Percentiles rank a stretch among this genome's conserved stretches.
Conservation (phyloP, 2,329 filamentous ascomycete genomes). For the Calonectria pseudoreteaudii region DNA sequence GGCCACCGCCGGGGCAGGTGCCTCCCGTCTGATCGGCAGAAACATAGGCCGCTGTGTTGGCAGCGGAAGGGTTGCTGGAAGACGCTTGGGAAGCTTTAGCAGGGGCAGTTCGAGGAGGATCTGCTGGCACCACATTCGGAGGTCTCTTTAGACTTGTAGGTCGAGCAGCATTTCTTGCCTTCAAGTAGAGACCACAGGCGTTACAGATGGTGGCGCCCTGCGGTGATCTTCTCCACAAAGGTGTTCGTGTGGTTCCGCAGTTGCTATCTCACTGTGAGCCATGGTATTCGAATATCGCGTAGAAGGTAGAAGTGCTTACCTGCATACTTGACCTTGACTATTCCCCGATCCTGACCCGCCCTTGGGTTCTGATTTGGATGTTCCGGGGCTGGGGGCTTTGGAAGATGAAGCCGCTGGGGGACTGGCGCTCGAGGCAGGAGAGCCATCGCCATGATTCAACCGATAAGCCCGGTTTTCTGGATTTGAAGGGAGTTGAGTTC, state of each 20-base stretch:
- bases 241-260: constrained; percentile 92
- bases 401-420: constrained; percentile 39
- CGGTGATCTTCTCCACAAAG: constrained; percentile 93
- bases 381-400: constrained; percentile 46
- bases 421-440: constrained; percentile 43
- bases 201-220: constrained; percentile 97
- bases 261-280: constrained; percentile 70
- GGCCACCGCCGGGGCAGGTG: constrained; percentile 94
- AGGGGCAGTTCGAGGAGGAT: constrained; percentile 56
- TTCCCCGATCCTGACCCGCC: constrained; percentile 33
- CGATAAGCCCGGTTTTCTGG: constrained; percentile 35
- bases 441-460: constrained; percentile 39
- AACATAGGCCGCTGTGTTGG: constrained; percentile 76
- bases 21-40: constrained; percentile 82
- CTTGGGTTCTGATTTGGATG: constrained; percentile 38
- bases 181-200: constrained; percentile 93
- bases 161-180: constrained; percentile 90
- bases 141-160: constrained; percentile 91
- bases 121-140: constrained; percentile 61
- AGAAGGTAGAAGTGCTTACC: constrained; percentile 60
- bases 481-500: constrained; percentile 39
- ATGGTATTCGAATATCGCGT: background rate
- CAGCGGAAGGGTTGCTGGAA: constrained; percentile 55
- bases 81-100: constrained; percentile 52
- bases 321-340: constrained; percentile 74